Evolutionary conservation across 495 filamentous ascomycete species (phyloP).

Genomic region (Trichoderma asperelloides): DNA sequence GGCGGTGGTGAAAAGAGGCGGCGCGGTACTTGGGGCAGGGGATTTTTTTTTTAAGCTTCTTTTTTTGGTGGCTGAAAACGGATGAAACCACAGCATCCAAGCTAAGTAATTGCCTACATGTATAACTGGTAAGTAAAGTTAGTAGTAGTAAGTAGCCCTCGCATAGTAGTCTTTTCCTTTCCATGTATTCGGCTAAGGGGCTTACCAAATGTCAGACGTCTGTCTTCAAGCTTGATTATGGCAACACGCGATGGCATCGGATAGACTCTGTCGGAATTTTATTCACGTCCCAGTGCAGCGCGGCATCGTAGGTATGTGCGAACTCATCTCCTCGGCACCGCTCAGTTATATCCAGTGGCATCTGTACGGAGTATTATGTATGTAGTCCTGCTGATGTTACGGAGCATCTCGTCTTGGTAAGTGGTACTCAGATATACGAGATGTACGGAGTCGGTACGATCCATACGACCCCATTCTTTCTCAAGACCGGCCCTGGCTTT

Average conservation of each 20-base stretch:
- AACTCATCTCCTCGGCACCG: neutral
- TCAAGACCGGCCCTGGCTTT: neutral
- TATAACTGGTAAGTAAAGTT: neutral
- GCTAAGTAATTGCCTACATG: neutral
- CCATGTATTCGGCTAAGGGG: neutral
- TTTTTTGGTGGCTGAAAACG: neutral
- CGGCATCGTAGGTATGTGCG: neutral
- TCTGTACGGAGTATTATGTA: neutral
- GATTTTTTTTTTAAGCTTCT: neutral
- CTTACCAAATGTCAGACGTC: neutral
- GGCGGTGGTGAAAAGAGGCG: neutral
- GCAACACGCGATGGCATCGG: neutral
- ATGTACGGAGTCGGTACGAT: slow-evolving; percentile 7
- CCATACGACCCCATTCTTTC: neutral
- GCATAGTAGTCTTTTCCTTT: neutral
- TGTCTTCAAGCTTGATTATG: neutral
- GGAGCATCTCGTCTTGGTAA: neutral
- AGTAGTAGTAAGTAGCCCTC: neutral
- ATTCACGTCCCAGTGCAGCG: neutral
- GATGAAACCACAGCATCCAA: neutral
- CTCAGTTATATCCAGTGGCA: neutral
- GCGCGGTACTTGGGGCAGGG: neutral
- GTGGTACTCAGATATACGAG: slow-evolving; percentile 6
- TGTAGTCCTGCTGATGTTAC: neutral
- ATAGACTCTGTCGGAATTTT: neutral